Percentiles rank a stretch among this genome's conserved stretches.
phyloP scores from a whole-genome alignment of 495 filamentous ascomycete species.

The Aspergillus homomorphus region DNA sequence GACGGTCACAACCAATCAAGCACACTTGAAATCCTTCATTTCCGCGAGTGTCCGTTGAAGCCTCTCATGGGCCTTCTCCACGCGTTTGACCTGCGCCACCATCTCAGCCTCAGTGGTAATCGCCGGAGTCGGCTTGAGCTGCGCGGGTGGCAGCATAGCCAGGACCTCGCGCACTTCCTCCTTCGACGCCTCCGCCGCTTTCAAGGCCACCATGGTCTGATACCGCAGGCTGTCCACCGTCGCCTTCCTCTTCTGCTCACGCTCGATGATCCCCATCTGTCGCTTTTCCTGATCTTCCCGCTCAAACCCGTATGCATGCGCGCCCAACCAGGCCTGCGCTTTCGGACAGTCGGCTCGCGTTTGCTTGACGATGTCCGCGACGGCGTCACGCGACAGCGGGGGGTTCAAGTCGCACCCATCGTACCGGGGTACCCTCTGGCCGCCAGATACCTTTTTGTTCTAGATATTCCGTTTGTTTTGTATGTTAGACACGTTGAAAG shows the following conservation, averaged over 20 bases:
- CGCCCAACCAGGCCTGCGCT: constrained; percentile 19
- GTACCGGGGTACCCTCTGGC: neutral
- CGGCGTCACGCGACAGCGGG: constrained; percentile 42
- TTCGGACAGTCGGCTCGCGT: constrained; percentile 56
- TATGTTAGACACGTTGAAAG: neutral
- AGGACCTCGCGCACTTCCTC: constrained; percentile 4
- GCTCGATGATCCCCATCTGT: constrained; percentile 5
- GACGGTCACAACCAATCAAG: neutral
- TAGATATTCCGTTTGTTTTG: neutral
- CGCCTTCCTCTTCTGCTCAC: constrained; percentile 9
- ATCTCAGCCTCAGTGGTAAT: neutral
- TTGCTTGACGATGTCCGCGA: constrained; percentile 61
- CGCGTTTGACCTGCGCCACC: constrained; percentile 4
- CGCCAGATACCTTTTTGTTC: neutral
- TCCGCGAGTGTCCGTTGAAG: constrained; percentile 7
- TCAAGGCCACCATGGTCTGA: constrained; percentile 6
- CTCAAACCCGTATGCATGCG: constrained; percentile 13
- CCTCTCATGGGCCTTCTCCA: constrained; percentile 9
- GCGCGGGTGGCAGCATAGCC: neutral
- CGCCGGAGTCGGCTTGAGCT: neutral
- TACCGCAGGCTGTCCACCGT: constrained; percentile 6
- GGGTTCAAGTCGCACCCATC: neutral
- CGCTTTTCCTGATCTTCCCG: constrained; percentile 13
- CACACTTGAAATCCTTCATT: neutral
- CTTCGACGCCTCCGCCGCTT: constrained; percentile 9